Conservation (phyloP, 169 alveolate genomes). For the Toxoplasma gondii region DNA sequence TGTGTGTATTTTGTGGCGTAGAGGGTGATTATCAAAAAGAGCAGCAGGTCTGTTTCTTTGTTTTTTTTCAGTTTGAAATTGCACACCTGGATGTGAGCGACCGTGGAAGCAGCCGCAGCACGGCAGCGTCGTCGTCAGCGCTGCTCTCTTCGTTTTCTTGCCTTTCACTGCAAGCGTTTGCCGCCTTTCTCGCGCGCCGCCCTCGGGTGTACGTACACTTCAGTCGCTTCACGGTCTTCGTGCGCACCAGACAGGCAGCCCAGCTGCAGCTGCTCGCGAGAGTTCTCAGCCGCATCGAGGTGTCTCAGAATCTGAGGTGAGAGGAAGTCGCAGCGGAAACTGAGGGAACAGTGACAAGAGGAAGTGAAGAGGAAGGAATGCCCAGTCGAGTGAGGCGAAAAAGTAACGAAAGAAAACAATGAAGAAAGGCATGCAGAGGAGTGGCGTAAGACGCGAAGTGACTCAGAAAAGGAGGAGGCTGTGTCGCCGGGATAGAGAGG, state of each 20-base stretch:
- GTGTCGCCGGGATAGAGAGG: too few relatives aligned
- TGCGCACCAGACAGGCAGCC: not conserved
- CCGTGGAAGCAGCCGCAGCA: not conserved
- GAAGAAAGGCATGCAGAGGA: too few relatives aligned
- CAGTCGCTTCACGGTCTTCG: slow-evolving; percentile 14
- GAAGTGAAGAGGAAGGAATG: not conserved
- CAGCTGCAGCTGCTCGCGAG: not conserved
- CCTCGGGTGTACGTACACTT: not conserved
- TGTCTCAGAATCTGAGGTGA: not conserved
- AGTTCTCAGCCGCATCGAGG: not conserved
- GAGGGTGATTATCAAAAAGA: too few relatives aligned
- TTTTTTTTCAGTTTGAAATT: not conserved
- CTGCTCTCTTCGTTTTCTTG: not conserved
- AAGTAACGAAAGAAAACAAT: too few relatives aligned
- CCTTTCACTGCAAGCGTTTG: not conserved
- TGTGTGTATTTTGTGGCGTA: too few relatives aligned
- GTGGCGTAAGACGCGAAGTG: too few relatives aligned
- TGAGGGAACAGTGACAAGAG: not conserved
- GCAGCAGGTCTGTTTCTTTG: not conserved
- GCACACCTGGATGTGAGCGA: not conserved
- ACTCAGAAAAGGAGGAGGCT: too few relatives aligned
- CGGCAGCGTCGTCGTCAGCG: not conserved
- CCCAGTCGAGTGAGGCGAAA: too few relatives aligned
- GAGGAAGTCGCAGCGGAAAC: not conserved
- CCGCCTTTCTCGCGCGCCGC: not conserved